phyloP scores from a whole-genome alignment of 768 basidiomycete species.

The Pulveroboletus sp. region DNA sequence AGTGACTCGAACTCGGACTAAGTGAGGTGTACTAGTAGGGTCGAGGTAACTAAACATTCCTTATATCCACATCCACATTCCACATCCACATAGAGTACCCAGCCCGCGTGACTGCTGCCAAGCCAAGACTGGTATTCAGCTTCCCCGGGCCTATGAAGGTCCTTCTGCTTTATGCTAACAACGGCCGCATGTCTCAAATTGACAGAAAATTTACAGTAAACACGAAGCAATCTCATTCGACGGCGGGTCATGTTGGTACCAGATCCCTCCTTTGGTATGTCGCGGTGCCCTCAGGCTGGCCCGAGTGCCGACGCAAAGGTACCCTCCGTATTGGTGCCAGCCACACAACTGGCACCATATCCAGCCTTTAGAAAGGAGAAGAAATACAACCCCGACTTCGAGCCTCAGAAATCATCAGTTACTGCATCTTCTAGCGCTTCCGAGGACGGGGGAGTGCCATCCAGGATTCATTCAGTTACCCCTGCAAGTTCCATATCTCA shows the following conservation, averaged over 20 bases:
- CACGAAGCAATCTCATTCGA: background rate
- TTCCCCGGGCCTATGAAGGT: conserved; percentile 14
- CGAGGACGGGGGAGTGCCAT: conserved; percentile 17
- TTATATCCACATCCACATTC: too few relatives aligned
- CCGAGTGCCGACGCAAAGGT: background rate
- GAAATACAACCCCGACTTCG: conserved; percentile 24
- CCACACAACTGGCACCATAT: background rate
- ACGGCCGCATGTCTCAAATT: background rate
- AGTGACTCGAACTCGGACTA: too few relatives aligned
- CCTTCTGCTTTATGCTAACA: background rate
- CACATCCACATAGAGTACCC: background rate
- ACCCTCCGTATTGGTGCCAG: background rate
- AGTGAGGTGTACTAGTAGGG: too few relatives aligned
- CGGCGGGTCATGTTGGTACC: background rate
- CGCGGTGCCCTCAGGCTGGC: too few relatives aligned
- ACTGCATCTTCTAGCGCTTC: conserved; percentile 19
- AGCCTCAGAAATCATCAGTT: conserved; percentile 19
- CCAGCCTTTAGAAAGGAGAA: conserved; percentile 1
- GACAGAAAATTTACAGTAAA: background rate
- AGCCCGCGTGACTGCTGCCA: background rate
- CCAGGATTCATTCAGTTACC: background rate
- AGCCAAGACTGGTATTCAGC: background rate
- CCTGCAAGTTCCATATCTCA: conserved; percentile 1
- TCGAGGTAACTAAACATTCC: too few relatives aligned
- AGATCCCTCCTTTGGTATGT: background rate